Conservation (phyloP, 805 yeast species). For the Metschnikowia arizonensis region DNA sequence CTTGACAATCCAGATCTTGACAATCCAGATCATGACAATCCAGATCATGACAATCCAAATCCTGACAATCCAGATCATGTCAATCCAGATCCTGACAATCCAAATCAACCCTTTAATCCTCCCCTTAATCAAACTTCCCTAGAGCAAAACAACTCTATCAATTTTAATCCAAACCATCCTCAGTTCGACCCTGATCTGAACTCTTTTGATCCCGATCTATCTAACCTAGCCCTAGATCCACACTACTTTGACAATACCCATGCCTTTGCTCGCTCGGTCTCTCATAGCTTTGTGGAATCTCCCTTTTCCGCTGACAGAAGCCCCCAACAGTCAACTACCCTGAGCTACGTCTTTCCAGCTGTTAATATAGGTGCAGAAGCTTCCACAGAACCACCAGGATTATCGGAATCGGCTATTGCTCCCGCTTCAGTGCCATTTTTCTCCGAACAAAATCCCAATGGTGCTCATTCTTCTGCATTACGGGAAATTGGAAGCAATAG, state of each 20-base stretch:
- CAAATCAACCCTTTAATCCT: no score
- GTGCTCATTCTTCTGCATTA: neutral
- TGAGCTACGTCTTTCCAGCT: neutral
- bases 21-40: no score
- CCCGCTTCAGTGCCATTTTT: neutral
- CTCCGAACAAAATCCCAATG: neutral
- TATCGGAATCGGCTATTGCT: neutral
- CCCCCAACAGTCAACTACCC: neutral
- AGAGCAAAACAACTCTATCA: neutral
- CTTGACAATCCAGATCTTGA: no score
- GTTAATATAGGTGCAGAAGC: neutral
- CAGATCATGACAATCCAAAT: no score
- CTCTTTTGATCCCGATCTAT: neutral
- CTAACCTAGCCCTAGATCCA: neutral
- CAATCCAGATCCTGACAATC: no score
- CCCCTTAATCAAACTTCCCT: no score
- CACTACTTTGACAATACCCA: neutral
- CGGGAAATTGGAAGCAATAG: constrained; percentile 10
- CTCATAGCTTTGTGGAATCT: neutral
- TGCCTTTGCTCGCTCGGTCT: neutral
- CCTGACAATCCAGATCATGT: no score
- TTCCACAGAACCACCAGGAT: neutral
- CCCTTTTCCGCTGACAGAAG: neutral
- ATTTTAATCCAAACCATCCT: neutral
- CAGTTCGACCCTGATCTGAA: neutral